Evolutionary conservation across 306 rosid genomes (phyloP), one percentile per base, ranked within the genome.

Genomic region (Prunus fruticosa): DNA sequence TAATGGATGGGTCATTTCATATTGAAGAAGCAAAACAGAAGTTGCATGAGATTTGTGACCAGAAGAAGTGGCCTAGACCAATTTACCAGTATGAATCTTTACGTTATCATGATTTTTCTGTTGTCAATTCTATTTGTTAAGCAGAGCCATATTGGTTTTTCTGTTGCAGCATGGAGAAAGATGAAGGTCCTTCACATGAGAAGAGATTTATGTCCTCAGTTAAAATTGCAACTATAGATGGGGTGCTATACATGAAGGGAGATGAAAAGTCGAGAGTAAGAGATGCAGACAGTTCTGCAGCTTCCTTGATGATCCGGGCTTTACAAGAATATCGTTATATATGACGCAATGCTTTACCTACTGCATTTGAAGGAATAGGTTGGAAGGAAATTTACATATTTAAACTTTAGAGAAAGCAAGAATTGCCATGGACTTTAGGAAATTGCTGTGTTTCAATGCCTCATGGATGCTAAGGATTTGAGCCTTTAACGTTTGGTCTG

Each of bases 271-370:
- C 81, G 2, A 87, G 87, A 71, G 64, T 77, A 52, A 90, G 64
- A 47, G 88, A 88, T 15, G 89, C 97, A 2, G 79, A 91, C 16
- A 86, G 84, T 75, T 91, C 96, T 61, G 97, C 97, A 15, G 96
- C 96, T 63, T 89, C 93, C 25, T 80, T 64, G 67, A 81, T 91
- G 91, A 82, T 93, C 52, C 66, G 72, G 3, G 86, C 88, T 77
- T 76, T 91, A 58, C 30, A 1, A 22, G 32, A 58, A 58, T 11
- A 78, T 19, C 72, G 76, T 18, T 57, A 13, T 76, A 28, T 84
- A 23, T 90, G 78, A 85, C 6, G 65, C 22, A 32, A 32, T 13
- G 3, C 22, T 38, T 2, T 38, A 38, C 43, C 8, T 38, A 38
- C 9, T 38, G 43, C 43, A 38, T 38, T 38, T 38, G 43, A 38